Conservation (phyloP, 83 land plant species). For the Picea abies region DNA sequence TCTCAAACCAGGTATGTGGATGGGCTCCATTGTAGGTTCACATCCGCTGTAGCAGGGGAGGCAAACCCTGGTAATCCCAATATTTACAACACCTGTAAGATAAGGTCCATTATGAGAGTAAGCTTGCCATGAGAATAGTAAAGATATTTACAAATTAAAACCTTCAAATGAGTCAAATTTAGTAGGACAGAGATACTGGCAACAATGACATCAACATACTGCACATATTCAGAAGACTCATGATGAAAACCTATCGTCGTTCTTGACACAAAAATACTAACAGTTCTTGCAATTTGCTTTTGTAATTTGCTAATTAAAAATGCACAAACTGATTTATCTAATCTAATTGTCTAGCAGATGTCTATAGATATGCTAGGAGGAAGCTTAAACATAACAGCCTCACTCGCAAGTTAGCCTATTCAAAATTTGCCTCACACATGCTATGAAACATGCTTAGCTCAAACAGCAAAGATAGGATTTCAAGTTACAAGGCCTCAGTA, state of each 20-base stretch:
- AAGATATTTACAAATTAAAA: neutral
- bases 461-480: neutral
- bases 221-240: neutral
- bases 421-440: neutral
- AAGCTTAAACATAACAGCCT: neutral
- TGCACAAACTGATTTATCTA: neutral
- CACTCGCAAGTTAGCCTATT: neutral
- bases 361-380: neutral
- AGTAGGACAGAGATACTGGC: neutral
- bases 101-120: too few species aligned
- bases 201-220: neutral
- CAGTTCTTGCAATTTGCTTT: neutral
- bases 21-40: too few species aligned
- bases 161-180: neutral
- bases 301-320: neutral
- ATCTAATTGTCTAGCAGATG: neutral
- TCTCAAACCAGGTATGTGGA: too few species aligned
- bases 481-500: neutral
- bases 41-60: too few species aligned
- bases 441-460: neutral
- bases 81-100: too few species aligned
- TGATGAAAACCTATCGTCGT: neutral
- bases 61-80: too few species aligned
- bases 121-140: too few species aligned
- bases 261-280: neutral